A percentile compares a stretch with the other conserved stretches of the same genome.
Evolutionary conservation across 495 filamentous ascomycete genomes (phyloP).

Genomic region (Tuber umbilicatum): DNA sequence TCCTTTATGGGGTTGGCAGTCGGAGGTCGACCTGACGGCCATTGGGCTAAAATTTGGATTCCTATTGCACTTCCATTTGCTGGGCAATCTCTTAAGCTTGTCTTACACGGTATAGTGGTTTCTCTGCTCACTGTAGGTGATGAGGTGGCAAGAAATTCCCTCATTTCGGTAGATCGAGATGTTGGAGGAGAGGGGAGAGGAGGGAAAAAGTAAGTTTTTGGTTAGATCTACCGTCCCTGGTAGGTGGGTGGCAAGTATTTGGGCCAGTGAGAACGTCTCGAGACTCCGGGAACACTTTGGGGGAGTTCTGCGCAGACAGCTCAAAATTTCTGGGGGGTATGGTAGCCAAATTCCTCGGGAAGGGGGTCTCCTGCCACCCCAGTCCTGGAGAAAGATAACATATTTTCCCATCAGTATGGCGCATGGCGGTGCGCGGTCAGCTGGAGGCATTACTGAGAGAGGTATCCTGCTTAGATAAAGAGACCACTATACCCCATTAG

Average conservation of each 20-base stretch:
- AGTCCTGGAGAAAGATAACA: neutral
- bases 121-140: neutral
- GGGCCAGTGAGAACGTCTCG: neutral
- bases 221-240: neutral
- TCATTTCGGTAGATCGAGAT: neutral
- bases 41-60: neutral
- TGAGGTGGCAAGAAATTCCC: conserved; percentile 3
- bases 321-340: neutral
- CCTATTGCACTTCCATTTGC: neutral
- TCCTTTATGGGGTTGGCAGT: neutral
- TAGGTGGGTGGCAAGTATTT: neutral
- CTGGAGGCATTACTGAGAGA: neutral
- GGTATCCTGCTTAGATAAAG: neutral
- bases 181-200: neutral
- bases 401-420: neutral
- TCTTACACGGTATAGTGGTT: neutral
- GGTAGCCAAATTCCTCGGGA: neutral
- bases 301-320: neutral
- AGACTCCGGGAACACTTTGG: neutral
- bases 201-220: neutral
- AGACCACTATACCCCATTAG: neutral
- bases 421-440: neutral
- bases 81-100: neutral
- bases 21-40: neutral
- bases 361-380: neutral